Conservation (phyloP, 768 basidiomycete genomes). For the Pleurotus eryngii region DNA sequence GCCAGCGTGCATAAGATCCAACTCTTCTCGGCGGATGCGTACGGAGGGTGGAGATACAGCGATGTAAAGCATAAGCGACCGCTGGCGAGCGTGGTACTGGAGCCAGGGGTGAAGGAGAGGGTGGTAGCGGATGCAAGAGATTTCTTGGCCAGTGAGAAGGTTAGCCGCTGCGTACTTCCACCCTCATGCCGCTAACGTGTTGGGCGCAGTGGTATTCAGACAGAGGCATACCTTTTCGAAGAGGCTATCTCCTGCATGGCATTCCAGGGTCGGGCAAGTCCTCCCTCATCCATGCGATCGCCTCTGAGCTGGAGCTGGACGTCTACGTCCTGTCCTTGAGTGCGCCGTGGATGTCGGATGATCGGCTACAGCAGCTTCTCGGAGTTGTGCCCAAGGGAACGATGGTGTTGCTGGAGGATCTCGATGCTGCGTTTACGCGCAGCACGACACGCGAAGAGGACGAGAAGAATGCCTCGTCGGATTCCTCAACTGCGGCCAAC, state of each 20-base stretch:
- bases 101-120: conserved; percentile 90
- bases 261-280: conserved; percentile 87
- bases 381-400: conserved; percentile 81
- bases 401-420: conserved; percentile 86
- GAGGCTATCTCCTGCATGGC: conserved; percentile 82
- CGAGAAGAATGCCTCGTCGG: conserved; percentile 13
- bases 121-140: conserved; percentile 77
- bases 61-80: conserved; percentile 87
- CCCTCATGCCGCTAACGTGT: conserved; percentile 1
- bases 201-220: conserved; percentile 80
- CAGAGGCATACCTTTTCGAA: conserved; percentile 87
- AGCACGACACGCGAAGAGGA: conserved; percentile 63
- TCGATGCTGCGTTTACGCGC: conserved; percentile 85
- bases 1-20: conserved; percentile 85
- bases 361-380: conserved; percentile 82
- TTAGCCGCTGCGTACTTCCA: conserved; percentile 19
- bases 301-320: conserved; percentile 85
- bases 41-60: conserved; percentile 86
- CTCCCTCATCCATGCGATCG: conserved; percentile 82
- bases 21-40: conserved; percentile 86
- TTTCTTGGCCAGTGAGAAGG: conserved; percentile 83
- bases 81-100: conserved; percentile 83
- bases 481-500: conserved; percentile 9
- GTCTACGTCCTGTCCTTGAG: conserved; percentile 89
- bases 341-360: conserved; percentile 85